Conservation (phyloP, 2,329 filamentous ascomycete genomes). For the Teratosphaeria pseudoeucalypti region DNA sequence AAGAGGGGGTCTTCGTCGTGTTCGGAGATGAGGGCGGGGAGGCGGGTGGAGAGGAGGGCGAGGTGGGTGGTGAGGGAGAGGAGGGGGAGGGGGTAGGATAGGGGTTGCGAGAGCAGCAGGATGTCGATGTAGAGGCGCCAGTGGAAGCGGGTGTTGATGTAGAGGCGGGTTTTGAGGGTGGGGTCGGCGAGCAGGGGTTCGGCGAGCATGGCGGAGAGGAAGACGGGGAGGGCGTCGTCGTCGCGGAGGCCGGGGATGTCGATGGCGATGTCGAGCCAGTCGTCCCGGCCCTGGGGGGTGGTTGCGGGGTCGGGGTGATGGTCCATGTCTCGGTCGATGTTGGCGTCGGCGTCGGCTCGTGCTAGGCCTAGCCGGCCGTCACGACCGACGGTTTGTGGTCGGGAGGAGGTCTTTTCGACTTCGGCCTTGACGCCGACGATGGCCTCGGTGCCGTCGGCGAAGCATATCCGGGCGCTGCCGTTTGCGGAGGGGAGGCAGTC, state of each 20-base stretch:
- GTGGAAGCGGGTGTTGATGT: slow-evolving; percentile 86
- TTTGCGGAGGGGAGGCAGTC: slow-evolving; percentile 83
- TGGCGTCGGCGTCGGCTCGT: slow-evolving; percentile 7
- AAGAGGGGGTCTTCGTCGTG: slow-evolving; percentile 94
- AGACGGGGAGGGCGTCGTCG: slow-evolving; percentile 81
- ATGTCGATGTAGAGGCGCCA: slow-evolving; percentile 96
- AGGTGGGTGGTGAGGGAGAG: slow-evolving; percentile 89
- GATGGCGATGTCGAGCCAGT: slow-evolving; percentile 82
- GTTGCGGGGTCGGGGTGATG: slow-evolving; percentile 26
- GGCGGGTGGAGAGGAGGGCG: slow-evolving; percentile 74
- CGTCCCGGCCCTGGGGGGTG: slow-evolving; percentile 41
- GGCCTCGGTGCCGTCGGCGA: slow-evolving; percentile 90
- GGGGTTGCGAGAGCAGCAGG: slow-evolving; percentile 43
- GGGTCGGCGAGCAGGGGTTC: slow-evolving; percentile 74
- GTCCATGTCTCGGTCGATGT: slow-evolving; percentile 20
- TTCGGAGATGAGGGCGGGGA: slow-evolving; percentile 78
- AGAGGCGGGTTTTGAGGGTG: slow-evolving; percentile 56
- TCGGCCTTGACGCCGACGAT: slow-evolving; percentile 94
- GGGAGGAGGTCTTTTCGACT: slow-evolving; percentile 55
- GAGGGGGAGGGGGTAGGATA: slow-evolving; percentile 86
- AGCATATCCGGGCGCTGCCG: slow-evolving; percentile 85
- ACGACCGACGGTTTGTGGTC: too few species aligned
- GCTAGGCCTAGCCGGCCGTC: slow-evolving; percentile 9
- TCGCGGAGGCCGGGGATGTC: slow-evolving; percentile 86
- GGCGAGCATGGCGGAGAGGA: slow-evolving; percentile 75